phyloP scores from a whole-genome alignment of 192 early-diverging fungal species.

The Pilaira anomala region DNA sequence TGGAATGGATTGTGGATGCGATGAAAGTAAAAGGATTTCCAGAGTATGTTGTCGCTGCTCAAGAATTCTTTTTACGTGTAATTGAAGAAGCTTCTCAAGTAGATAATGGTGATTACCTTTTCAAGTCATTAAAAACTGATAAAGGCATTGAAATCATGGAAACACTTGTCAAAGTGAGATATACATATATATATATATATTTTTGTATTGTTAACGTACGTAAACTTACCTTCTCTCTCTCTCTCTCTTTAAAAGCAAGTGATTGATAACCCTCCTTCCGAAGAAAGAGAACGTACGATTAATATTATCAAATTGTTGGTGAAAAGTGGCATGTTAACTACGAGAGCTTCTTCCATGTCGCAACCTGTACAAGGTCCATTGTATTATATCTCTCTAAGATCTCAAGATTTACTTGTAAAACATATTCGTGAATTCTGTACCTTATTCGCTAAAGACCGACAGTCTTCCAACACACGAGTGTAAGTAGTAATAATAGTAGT shows the following conservation, averaged over 20 bases:
- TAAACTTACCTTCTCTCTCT: no score
- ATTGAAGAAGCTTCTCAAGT: conserved; percentile 28
- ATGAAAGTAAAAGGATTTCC: conserved; percentile 16
- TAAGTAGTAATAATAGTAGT: background rate
- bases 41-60: conserved; percentile 10
- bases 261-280: conserved; percentile 1
- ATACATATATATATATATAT: background rate
- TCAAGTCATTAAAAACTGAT: conserved; percentile 13
- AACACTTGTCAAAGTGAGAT: conserved; percentile 23
- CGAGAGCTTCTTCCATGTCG: conserved; percentile 9
- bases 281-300: conserved; percentile 9
- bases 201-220: no score
- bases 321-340: conserved; percentile 25
- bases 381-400: conserved; percentile 19
- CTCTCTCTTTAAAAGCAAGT: conserved; percentile 13
- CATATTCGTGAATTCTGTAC: conserved; percentile 18
- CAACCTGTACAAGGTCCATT: conserved; percentile 26
- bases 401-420: conserved; percentile 20
- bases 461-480: background rate
- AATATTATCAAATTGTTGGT: conserved; percentile 22
- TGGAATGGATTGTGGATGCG: conserved; percentile 22
- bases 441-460: conserved; percentile 18
- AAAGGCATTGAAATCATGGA: conserved; percentile 18
- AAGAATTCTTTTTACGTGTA: conserved; percentile 27
- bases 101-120: conserved; percentile 27